Base-by-base conservation (phyloP, 2,329 filamentous ascomycete genomes). In the Talaromyces sp. region DNA sequence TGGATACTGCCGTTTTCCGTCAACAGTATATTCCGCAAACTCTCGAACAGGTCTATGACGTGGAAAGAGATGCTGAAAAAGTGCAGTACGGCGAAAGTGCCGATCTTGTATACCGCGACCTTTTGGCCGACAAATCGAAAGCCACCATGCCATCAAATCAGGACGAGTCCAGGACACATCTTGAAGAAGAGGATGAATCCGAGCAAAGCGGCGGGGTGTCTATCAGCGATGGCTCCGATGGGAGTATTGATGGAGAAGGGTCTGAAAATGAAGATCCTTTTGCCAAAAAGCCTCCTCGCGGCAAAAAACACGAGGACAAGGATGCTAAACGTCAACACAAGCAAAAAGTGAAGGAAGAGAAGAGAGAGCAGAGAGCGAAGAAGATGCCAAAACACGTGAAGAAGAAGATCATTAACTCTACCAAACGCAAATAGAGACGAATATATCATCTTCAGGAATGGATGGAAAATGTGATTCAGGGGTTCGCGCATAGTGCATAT, bases 311-410 rank as follows among this genome's bases (percentile, higher is more conserved):
- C 67, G 87, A 94, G 70, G 91, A 97, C 67, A 97, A 97, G 75
- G 91, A 96, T 11, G 84, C 84, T 60, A 97, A 97, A 73, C 88
- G 87, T 64, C 85, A 84, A 63, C 94, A 97, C 73, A 99, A 99
- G 73, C 84, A 85, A 71, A 87, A 88, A 1, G 88, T 97, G 65
- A 99, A 97, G 77, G 93, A 97, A 68, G 93, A 92, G 68, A 97
- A 96, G 78, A 86, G 91, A 36, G 92, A 97, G 73, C 91, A 95
- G 78, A 81, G 94, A 60, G 90, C 93, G 73, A 89, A 89, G 3
- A 99, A 99, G 80, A 96, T 99, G 76, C 93, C 94, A 0, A 99
- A 99, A 77, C 86, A 95, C 70, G 64, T 96, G 35, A 99, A 99
- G 82, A 97, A 97, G 80, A 89, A 88, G 71, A 75, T 96, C 59